A percentile compares a stretch with the other conserved stretches of the same genome.
Evolutionary conservation across 345 rosid genomes (phyloP).

Genomic region (Angophora floribunda): DNA sequence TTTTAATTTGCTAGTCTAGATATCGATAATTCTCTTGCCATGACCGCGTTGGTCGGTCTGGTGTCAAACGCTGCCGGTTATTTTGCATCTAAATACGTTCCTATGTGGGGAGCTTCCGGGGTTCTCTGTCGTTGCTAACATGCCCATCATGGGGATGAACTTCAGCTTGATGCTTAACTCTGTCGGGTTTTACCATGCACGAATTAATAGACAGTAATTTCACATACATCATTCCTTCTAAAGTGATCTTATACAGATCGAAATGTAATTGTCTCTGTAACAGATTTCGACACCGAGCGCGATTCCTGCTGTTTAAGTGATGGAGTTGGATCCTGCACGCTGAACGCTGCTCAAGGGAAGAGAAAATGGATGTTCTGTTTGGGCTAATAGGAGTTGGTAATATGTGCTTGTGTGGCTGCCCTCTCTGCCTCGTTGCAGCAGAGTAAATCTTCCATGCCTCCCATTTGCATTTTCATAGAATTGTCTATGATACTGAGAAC

Average conservation of each 20-base stretch:
- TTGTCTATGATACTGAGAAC: neutral
- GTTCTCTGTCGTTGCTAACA: slow-evolving; percentile 87
- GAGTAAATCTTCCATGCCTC: neutral
- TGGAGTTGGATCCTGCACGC: slow-evolving; percentile 87
- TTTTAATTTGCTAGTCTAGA: neutral
- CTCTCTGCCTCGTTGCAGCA: slow-evolving; percentile 9
- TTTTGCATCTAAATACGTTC: slow-evolving; percentile 68
- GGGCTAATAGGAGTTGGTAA: slow-evolving; percentile 85
- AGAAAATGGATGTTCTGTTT: slow-evolving; percentile 67
- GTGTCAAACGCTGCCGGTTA: slow-evolving; percentile 84
- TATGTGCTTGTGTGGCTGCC: slow-evolving; percentile 75
- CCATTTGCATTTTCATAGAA: neutral
- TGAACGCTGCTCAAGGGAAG: slow-evolving; percentile 67
- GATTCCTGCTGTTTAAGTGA: slow-evolving; percentile 90
- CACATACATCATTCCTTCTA: neutral
- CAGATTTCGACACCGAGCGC: slow-evolving; percentile 90
- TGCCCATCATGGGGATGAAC: slow-evolving; percentile 86
- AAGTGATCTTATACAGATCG: neutral
- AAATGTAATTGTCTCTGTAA: neutral
- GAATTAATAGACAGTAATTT: neutral
- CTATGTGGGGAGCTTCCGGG: slow-evolving; percentile 95
- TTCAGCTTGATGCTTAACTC: slow-evolving; percentile 92
- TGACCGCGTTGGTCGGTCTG: slow-evolving; percentile 81
- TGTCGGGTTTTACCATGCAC: slow-evolving; percentile 83
- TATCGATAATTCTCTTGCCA: neutral